Percentiles rank a stretch among this genome's conserved stretches.
Evolutionary conservation across 495 filamentous ascomycete genomes (phyloP).

Genomic region (Talaromyces liani): DNA sequence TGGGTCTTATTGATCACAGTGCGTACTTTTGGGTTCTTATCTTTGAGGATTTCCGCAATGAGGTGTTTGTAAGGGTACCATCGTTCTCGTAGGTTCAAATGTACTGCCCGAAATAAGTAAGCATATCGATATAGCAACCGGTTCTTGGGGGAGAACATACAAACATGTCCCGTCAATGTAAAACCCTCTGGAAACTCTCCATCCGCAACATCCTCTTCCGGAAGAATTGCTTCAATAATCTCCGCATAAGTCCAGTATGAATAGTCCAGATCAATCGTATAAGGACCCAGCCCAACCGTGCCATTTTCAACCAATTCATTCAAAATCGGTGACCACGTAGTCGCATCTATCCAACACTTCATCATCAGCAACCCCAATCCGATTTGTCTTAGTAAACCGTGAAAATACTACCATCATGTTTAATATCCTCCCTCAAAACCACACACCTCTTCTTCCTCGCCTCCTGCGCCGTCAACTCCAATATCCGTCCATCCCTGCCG

Average conservation of each 20-base stretch:
- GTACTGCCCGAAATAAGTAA: slow-evolving; percentile 37
- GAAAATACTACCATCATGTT: slow-evolving; percentile 47
- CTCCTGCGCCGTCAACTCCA: slow-evolving; percentile 3
- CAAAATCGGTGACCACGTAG: slow-evolving; percentile 67
- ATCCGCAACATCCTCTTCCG: slow-evolving; percentile 50
- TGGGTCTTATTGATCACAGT: slow-evolving; percentile 97
- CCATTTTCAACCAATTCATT: slow-evolving; percentile 57
- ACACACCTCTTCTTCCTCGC: slow-evolving; percentile 58
- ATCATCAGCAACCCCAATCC: slow-evolving; percentile 21
- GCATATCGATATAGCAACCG: background rate
- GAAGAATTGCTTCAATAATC: slow-evolving; percentile 71
- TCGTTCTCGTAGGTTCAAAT: slow-evolving; percentile 79
- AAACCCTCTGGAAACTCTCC: slow-evolving; percentile 77
- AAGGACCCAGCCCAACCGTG: slow-evolving; percentile 63
- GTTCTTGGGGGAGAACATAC: slow-evolving; percentile 33
- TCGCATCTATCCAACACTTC: slow-evolving; percentile 49
- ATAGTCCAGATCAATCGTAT: slow-evolving; percentile 70
- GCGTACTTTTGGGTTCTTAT: slow-evolving; percentile 72
- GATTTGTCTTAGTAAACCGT: no score
- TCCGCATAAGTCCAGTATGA: slow-evolving; percentile 83
- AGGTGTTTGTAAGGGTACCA: slow-evolving; percentile 77
- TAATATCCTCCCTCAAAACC: slow-evolving; percentile 64
- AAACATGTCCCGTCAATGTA: slow-evolving; percentile 80
- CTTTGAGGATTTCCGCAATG: slow-evolving; percentile 73
- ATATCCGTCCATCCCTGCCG: slow-evolving; percentile 32